Base-by-base conservation (phyloP, 352 stramenopile genomes). In the Phytophthora chlamydospora region DNA sequence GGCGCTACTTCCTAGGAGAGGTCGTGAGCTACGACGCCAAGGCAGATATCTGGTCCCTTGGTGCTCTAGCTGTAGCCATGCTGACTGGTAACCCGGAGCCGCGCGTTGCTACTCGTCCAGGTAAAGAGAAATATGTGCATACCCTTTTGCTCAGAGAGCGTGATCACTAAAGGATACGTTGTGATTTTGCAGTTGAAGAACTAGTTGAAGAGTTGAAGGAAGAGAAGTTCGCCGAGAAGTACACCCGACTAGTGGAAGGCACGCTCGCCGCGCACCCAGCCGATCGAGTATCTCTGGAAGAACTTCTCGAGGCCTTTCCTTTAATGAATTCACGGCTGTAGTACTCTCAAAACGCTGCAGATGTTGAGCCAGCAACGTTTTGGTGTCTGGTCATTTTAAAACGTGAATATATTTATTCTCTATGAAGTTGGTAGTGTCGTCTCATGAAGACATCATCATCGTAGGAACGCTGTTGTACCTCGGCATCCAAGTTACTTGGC, bases 41-140 rank as follows among this genome's bases (percentile, higher is more conserved):
- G 24, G 85, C 83, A 21, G 85, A 94, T 43, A 78, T 93, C 49
- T 94, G 85, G 83, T 93, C 83, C 17, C 78, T 94, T 2, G 85
- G 85, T n/a, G 85, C 76, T 40, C 58, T 93, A 14, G 81, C 78
- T 13, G 71, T 91, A 11, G 83, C 80, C 2, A 89, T 94, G 76
- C 53, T 93, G 21, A 83, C 71, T 6, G 85, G 85, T 0, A 66
- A 88, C 31, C 66, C 74, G 0, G 85, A 94, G 62, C 85, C 83
- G 4, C 76, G 72, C 39, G 80, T 94, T 9, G 83, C 80, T 5
- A 91, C 78, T 29, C 74, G 83, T 45, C 76, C 78, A 70, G 58
- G 80, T 89, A 71, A 35, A 66, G 57, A 21, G 27, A 35, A 43
- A 2, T 11, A 27, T 6, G 35, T 42, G n/a, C 14, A n/a, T 11